Evolutionary conservation across 768 basidiomycete species (phyloP), one percentile per base, ranked within the genome.

Genomic region (Galerina marginata): DNA sequence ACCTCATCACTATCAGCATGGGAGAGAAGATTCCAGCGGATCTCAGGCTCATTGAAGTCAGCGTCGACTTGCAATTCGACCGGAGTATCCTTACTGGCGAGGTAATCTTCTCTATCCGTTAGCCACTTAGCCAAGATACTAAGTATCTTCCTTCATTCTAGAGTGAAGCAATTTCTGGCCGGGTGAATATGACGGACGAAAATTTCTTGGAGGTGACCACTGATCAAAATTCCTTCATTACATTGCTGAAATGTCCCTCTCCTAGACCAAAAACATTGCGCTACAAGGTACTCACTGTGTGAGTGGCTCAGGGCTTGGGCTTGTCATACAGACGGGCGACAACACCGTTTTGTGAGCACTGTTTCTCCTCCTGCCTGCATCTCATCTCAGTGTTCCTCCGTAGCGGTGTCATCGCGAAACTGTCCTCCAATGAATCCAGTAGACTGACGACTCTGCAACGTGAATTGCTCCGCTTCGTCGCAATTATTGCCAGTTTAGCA

Each of bases 1-100:
- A 92, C 66, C 70, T 92, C 29, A 82, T 90, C 54, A 76, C 79
- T 1, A 81, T 91, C 66, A 74, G 74, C 25, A 81, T 90, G 57
- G 90, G 90, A 25, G 85, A 86, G 66, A 86, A 88, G 14, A 82
- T 91, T 2, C 90, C 90, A 0, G 89, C 90, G 4, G 90, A 92
- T 66, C 59, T 91, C 14, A 81, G 86, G 50, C 75, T 92, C n/a
- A 79, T 90, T 38, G 77, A 85, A 4, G 80, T 79, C 23, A 83
- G 82, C 20, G 73, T 80, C 2, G 88, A 90, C 66, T 71, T 88
- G 40, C 79, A 80, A 56, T 84, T 89, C 48, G 89, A 90, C 64
- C 77, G 87, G 33, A 82, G 85, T 36, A 80, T 89, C 40, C 77
- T 90, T n/a, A 90, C 89, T 4, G 86, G 86, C 14, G 86, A 87